phyloP scores from a whole-genome alignment of 768 basidiomycete genomes.

The Dioszegia hungarica region DNA sequence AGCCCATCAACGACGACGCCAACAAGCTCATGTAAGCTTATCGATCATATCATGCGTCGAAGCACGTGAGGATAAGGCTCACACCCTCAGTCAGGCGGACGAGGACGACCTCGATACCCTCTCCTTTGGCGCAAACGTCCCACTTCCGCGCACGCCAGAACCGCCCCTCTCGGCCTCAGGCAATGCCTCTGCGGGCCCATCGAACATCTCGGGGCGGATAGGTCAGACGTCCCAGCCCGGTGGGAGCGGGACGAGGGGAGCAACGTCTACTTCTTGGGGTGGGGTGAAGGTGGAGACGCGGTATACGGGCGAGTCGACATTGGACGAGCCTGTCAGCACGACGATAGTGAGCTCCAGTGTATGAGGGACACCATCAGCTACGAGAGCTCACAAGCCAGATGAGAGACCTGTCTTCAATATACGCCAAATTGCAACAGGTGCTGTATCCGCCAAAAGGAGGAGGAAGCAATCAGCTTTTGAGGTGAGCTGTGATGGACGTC shows the following conservation, averaged over 20 bases:
- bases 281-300: constrained; percentile 84
- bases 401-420: constrained; percentile 84
- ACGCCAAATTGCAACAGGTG: constrained; percentile 87
- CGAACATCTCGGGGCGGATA: constrained; percentile 34
- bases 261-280: constrained; percentile 51
- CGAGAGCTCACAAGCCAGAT: constrained; percentile 54
- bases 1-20: constrained; percentile 12
- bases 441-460: constrained; percentile 73
- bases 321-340: constrained; percentile 82
- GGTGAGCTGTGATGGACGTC: constrained; percentile 51
- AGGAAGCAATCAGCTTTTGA: constrained; percentile 71
- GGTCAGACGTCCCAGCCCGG: constrained; percentile 10
- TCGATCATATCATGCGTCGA: neutral
- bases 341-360: constrained; percentile 68
- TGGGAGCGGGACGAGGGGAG: constrained; percentile 8
- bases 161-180: constrained; percentile 8
- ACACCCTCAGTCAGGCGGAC: constrained; percentile 42
- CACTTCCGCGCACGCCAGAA: constrained; percentile 9
- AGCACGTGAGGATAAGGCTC: neutral
- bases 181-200: constrained; percentile 8
- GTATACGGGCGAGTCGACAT: constrained; percentile 76
- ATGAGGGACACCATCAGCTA: neutral
- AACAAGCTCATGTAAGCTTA: constrained; percentile 33
- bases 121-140: constrained; percentile 25
- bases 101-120: constrained; percentile 48